phyloP scores from a whole-genome alignment of 495 filamentous ascomycete genomes.

The Lepidopterella palustris region DNA sequence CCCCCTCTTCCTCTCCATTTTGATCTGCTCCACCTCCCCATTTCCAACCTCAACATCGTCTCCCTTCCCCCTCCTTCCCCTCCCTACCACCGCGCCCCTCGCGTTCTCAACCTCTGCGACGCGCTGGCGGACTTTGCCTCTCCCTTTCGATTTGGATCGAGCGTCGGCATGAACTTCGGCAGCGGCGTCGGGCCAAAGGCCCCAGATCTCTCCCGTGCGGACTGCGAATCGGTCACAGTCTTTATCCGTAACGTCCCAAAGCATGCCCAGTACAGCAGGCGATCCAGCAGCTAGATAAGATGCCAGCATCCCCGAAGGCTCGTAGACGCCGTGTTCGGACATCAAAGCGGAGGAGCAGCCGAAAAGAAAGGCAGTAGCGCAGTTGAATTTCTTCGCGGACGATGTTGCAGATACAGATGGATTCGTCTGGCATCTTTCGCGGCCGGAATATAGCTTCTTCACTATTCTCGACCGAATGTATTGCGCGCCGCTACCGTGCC shows the following conservation, averaged over 20 bases:
- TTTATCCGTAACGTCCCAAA: conserved; percentile 97
- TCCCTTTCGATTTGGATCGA: conserved; percentile 32
- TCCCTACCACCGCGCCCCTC: conserved; percentile 38
- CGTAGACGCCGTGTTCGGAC: conserved; percentile 76
- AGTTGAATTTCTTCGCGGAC: conserved; percentile 12
- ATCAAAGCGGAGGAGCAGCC: conserved; percentile 78
- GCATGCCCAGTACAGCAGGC: conserved; percentile 69
- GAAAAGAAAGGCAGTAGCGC: conserved; percentile 81
- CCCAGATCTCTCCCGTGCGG: conserved; percentile 75
- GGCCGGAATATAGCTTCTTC: conserved; percentile 56
- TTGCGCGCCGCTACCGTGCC: conserved; percentile 91
- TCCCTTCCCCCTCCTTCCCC: conserved; percentile 32
- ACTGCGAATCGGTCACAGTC: conserved; percentile 90
- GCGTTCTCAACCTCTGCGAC: conserved; percentile 36
- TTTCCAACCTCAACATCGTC: conserved; percentile 16
- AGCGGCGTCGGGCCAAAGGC: conserved; percentile 43
- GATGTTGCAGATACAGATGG: conserved; percentile 23
- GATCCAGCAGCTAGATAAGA: conserved; percentile 79
- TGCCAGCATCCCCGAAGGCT: conserved; percentile 80
- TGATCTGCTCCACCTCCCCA: conserved; percentile 10
- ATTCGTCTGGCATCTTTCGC: background rate
- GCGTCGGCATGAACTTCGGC: conserved; percentile 23
- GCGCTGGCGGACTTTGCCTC: conserved; percentile 23
- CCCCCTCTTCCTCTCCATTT: conserved; percentile 21
- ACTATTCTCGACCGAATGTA: conserved; percentile 79